These are phyloP conservation scores for Kondoa subrosea DNA, from an alignment of 768 basidiomycete genomes.

Conservation along the genomic window DNA sequence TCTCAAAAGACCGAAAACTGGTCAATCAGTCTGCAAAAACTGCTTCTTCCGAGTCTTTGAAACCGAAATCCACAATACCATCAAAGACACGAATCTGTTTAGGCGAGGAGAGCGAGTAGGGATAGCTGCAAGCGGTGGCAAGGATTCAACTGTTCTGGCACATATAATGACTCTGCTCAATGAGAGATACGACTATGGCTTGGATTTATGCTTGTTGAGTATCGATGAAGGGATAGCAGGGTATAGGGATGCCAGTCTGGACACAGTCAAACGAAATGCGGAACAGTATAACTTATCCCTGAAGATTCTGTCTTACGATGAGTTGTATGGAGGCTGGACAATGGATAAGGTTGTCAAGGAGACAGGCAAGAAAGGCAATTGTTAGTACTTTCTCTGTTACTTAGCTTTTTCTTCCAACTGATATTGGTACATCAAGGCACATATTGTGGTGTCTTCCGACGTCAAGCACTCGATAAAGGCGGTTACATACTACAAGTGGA, in stretches of 20 bases:
- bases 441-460: constrained; percentile 92
- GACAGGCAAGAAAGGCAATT: constrained; percentile 92
- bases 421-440: constrained; percentile 41
- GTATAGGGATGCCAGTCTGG: constrained; percentile 89
- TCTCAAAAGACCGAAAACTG: constrained; percentile 85
- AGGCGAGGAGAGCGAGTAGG: constrained; percentile 78
- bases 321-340: constrained; percentile 87
- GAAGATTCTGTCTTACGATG: constrained; percentile 87
- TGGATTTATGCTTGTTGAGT: constrained; percentile 78
- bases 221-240: constrained; percentile 99
- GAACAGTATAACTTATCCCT: constrained; percentile 86
- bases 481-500: constrained; percentile 75
- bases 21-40: constrained; percentile 86
- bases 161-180: constrained; percentile 93
- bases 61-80: constrained; percentile 94
- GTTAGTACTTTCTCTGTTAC: constrained; percentile 32
- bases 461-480: constrained; percentile 90
- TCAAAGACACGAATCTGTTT: constrained; percentile 63
- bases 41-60: constrained; percentile 97
- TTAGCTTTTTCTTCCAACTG: neutral
- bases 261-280: constrained; percentile 95
- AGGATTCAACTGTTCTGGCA: constrained; percentile 96
- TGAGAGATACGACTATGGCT: constrained; percentile 77
- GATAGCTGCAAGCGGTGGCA: constrained; percentile 95
- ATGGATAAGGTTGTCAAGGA: constrained; percentile 95